Conservation (phyloP, 257 asterid genomes). For the Fraxinus quadrangulata region DNA sequence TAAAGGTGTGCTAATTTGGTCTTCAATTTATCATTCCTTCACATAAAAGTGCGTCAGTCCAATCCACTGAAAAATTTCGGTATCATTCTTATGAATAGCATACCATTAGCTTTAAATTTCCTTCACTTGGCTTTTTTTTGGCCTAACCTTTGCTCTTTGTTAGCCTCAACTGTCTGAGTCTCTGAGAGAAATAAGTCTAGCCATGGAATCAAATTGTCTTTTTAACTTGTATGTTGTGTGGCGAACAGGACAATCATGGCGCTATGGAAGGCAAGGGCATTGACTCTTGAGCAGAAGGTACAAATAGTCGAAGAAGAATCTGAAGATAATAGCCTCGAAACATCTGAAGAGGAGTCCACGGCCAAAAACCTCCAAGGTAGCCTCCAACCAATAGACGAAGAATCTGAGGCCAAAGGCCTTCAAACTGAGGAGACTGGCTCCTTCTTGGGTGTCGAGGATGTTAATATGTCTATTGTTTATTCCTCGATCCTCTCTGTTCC, state of each 20-base stretch:
- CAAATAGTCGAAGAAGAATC: constrained; percentile 80
- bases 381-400: constrained; percentile 59
- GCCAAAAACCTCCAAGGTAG: constrained; percentile 46
- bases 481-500: constrained; percentile 78
- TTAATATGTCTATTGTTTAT: constrained; percentile 69
- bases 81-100: no score
- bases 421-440: constrained; percentile 72
- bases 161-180: not conserved
- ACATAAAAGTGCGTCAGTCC: not conserved
- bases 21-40: not conserved
- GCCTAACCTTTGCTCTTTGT: not conserved
- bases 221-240: constrained; percentile 3
- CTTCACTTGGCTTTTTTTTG: not conserved
- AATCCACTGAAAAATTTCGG: no score
- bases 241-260: constrained; percentile 87
- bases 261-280: constrained; percentile 89
- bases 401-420: constrained; percentile 63
- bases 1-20: not conserved
- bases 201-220: not conserved
- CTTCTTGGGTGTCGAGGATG: constrained; percentile 72
- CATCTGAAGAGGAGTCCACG: constrained; percentile 65
- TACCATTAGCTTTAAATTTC: no score
- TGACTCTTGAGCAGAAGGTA: constrained; percentile 94
- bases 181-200: not conserved
- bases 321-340: constrained; percentile 56